These are phyloP conservation scores for Corymbia calophylla DNA, from an alignment of 441 rosid genomes.

Conservation along the genomic window DNA sequence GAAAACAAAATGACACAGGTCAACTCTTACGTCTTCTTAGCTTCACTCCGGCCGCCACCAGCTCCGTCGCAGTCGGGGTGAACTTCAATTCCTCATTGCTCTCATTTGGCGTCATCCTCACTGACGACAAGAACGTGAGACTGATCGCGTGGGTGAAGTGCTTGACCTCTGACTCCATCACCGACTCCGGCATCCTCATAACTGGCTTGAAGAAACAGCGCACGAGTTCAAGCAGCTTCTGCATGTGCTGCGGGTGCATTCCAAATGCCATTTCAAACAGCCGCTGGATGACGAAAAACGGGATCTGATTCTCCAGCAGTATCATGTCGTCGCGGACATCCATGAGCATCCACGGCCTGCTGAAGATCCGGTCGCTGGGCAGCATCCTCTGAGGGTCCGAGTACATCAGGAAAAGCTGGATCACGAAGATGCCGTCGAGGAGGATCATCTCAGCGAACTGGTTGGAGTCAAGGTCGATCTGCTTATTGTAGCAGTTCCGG, in stretches of 20 bases:
- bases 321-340: no score
- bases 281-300: no score
- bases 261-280: no score
- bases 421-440: no score
- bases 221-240: no score
- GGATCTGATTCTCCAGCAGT: no score
- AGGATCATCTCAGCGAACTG: no score
- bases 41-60: not conserved
- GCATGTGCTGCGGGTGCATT: no score
- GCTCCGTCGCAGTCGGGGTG: not conserved
- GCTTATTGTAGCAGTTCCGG: no score
- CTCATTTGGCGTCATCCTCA: not conserved
- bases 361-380: no score
- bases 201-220: no score
- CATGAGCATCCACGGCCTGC: accelerated
- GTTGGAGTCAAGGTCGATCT: accelerated
- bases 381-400: accelerated
- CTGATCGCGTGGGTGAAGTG: not conserved
- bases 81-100: not conserved
- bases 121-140: not conserved
- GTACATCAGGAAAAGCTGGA: no score
- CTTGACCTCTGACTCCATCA: not conserved
- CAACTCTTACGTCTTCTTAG: not conserved
- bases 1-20: not conserved
- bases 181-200: not conserved